Conservation (phyloP, 1,284 basidiomycete species). For the Phellopilus nigrolimitatus region DNA sequence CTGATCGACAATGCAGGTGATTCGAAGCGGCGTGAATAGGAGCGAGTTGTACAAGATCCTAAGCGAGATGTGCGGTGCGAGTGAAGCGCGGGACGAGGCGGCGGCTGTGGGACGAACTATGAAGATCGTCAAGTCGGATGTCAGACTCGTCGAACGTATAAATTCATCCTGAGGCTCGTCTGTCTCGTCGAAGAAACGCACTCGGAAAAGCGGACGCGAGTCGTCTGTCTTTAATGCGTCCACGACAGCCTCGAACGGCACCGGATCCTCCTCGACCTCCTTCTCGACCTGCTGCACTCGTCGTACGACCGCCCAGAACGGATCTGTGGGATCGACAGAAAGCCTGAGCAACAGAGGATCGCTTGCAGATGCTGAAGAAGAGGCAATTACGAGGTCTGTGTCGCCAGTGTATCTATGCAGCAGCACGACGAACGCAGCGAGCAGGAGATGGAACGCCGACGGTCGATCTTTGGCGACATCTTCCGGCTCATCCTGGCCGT, state of each 20-base stretch:
- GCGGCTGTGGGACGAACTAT: slow-evolving; percentile 56
- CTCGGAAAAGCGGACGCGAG: slow-evolving; percentile 75
- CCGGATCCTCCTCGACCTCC: slow-evolving; percentile 79
- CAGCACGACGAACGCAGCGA: slow-evolving; percentile 88
- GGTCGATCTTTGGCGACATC: slow-evolving; percentile 46
- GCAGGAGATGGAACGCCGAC: slow-evolving; percentile 87
- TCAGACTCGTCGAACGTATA: slow-evolving; percentile 75
- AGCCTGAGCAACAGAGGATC: slow-evolving; percentile 85
- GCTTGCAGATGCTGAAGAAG: slow-evolving; percentile 74
- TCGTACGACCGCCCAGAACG: slow-evolving; percentile 90
- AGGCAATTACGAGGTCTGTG: slow-evolving; percentile 90
- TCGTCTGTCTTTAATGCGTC: slow-evolving; percentile 66
- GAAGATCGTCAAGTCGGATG: slow-evolving; percentile 89
- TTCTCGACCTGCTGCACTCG: slow-evolving; percentile 81
- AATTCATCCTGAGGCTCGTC: slow-evolving; percentile 71
- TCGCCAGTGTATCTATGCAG: slow-evolving; percentile 96
- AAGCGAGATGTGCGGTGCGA: slow-evolving; percentile 78
- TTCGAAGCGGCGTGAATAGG: slow-evolving; percentile 80
- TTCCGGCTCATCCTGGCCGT: slow-evolving; percentile 48
- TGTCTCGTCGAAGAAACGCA: slow-evolving; percentile 94
- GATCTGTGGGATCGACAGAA: slow-evolving; percentile 81
- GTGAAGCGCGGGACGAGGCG: slow-evolving; percentile 59
- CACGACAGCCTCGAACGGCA: slow-evolving; percentile 83
- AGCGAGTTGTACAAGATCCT: slow-evolving; percentile 94
- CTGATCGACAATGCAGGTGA: slow-evolving; percentile 81